phyloP scores from a whole-genome alignment of 2,329 filamentous ascomycete genomes.

The Stemphylium lycopersici region DNA sequence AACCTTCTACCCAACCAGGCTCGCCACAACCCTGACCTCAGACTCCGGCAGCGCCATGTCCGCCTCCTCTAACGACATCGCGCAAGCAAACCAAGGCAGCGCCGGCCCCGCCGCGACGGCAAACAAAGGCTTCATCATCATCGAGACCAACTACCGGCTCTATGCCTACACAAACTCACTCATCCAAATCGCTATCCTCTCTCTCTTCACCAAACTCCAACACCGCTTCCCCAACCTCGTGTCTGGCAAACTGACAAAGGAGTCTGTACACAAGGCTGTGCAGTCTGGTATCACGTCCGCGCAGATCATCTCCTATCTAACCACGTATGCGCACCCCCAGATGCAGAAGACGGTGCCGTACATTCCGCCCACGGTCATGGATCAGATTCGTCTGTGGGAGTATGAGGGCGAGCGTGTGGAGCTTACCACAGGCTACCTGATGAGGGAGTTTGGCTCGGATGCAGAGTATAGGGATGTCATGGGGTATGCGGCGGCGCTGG shows the following conservation, averaged over 20 bases:
- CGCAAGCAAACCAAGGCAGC: constrained; percentile 29
- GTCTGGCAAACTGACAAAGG: constrained; percentile 85
- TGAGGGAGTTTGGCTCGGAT: constrained; percentile 80
- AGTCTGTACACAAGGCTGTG: constrained; percentile 86
- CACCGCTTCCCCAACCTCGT: constrained; percentile 95
- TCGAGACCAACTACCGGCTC: constrained; percentile 97
- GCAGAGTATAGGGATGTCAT: constrained; percentile 74
- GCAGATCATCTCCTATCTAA: constrained; percentile 93
- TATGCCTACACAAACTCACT: constrained; percentile 97
- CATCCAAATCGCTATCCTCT: constrained; percentile 91
- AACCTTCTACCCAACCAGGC: constrained; percentile 84
- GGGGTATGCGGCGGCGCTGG: constrained; percentile 84
- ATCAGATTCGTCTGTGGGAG: constrained; percentile 97
- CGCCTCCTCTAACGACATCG: constrained; percentile 63
- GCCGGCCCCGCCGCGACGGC: constrained; percentile 31
- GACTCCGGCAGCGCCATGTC: constrained; percentile 61
- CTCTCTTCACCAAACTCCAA: constrained; percentile 84
- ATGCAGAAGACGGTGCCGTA: constrained; percentile 80
- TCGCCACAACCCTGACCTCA: constrained; percentile 89
- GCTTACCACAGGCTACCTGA: constrained; percentile 80
- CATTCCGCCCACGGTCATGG: constrained; percentile 91
- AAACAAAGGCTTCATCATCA: constrained; percentile 82
- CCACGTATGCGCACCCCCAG: constrained; percentile 91
- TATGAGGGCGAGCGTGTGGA: constrained; percentile 95
- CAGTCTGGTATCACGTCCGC: constrained; percentile 89